Base-by-base conservation (phyloP, 176 grass and related monocot genomes). In the Eleusine coracana region DNA sequence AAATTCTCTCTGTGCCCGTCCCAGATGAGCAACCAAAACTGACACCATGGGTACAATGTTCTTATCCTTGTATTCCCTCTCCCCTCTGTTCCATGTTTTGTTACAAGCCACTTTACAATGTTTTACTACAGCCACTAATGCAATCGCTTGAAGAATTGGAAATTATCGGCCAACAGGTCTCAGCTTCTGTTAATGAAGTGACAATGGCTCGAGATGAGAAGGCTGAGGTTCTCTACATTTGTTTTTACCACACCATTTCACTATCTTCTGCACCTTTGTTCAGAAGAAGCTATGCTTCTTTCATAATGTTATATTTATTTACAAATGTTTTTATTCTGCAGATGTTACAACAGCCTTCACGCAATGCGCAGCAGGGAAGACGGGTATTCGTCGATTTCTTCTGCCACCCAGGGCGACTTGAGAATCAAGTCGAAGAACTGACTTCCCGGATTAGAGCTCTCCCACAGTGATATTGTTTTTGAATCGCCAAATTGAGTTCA, bases 181-280 rank as follows among this genome's bases (percentile, higher is more conserved):
- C 89, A 86, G 79, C 88, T 74, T 93, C 83, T 86, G 96, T 98
- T 82, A 88, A 88, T 62, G 92, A 98, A 84, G 92, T 95, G n/a
- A 93, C 90, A n/a, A 84, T 86, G 37, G 88, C 89, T 82, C 84
- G 92, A 67, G 84, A 90, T 20, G 75, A 93, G 75, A 95, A 98
- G 71, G 82, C 88, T 38, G 80, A 95, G 92, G 95, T 98, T 83
- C n/a, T 78, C 36, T 20, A 54, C 50, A 62, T 50, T 58, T 58
- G 52, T 59, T 29, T 17, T 23, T 71, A 70, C 60, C n/a, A 13
- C 8, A 28, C 23, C 23, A 28, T 62, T 3, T 61, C 27, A 27
- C 70, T 36, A 42, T 16, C 5, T 80, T 39, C 18, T 50, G 16
- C 41, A n/a, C 70, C 11, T 75, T n/a, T 31, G 60, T 71, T 89